phyloP scores from a whole-genome alignment of 1,139 yeast species.

The Hemisphaericaspora xylofermentans region DNA sequence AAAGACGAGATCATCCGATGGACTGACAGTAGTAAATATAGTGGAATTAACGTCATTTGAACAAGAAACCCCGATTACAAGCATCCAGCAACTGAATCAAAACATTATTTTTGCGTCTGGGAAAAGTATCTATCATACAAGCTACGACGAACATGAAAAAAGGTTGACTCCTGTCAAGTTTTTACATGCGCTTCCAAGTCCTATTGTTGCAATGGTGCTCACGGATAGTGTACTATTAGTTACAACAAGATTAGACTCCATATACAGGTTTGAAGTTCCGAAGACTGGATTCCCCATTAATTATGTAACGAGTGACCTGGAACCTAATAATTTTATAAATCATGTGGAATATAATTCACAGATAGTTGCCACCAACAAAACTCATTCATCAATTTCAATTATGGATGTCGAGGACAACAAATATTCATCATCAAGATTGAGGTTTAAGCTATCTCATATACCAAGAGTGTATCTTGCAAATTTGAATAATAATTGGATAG shows the following conservation, averaged over 20 bases:
- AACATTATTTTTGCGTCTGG: slow-evolving; percentile 38
- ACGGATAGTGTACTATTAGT: slow-evolving; percentile 26
- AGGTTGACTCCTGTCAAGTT: slow-evolving; percentile 32
- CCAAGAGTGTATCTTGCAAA: slow-evolving; percentile 39
- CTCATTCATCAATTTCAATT: slow-evolving; percentile 38
- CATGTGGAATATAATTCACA: slow-evolving; percentile 28
- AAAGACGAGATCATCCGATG: slow-evolving; percentile 19
- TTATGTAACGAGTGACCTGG: slow-evolving; percentile 32
- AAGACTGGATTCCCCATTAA: slow-evolving; percentile 11
- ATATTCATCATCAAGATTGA: slow-evolving; percentile 6
- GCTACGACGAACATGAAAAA: slow-evolving; percentile 39
- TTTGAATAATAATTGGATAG: slow-evolving; percentile 37
- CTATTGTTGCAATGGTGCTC: slow-evolving; percentile 33
- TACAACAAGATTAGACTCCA: slow-evolving; percentile 44
- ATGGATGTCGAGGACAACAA: slow-evolving; percentile 19
- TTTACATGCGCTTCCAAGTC: slow-evolving; percentile 34
- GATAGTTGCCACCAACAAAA: slow-evolving; percentile 42
- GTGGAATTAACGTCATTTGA: slow-evolving; percentile 40
- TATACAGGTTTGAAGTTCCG: slow-evolving; percentile 26
- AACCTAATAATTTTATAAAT: slow-evolving; percentile 40
- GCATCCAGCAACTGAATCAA: slow-evolving; percentile 38
- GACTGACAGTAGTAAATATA: slow-evolving; percentile 19
- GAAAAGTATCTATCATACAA: slow-evolving; percentile 31
- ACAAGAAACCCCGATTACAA: slow-evolving; percentile 33
- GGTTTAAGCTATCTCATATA: slow-evolving; percentile 34